A percentile compares a stretch with the other conserved stretches of the same genome.
phyloP scores from a whole-genome alignment of 371 early-diverging fungal genomes.

The Mortierella sp. region DNA sequence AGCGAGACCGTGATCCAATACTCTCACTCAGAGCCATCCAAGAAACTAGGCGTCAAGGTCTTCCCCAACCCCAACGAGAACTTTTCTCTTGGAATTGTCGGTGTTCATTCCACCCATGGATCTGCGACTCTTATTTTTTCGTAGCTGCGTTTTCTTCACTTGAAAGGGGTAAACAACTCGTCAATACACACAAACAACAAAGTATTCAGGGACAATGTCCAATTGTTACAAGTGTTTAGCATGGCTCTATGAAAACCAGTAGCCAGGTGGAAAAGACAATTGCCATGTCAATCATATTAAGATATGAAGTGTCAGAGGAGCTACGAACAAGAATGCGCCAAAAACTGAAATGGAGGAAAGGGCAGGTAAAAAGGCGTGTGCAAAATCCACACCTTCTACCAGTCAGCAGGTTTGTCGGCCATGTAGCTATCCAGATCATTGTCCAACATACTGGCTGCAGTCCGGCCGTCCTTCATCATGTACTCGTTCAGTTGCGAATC shows the following conservation, averaged over 20 bases:
- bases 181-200: too few relatives aligned
- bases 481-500: slow-evolving; percentile 45
- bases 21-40: background rate
- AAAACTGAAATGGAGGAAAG: too few relatives aligned
- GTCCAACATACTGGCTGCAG: slow-evolving; percentile 43
- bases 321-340: too few relatives aligned
- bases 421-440: slow-evolving; percentile 53
- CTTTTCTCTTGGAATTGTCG: background rate
- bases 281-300: too few relatives aligned
- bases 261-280: too few relatives aligned
- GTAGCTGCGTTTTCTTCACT: background rate
- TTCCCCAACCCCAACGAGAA: background rate
- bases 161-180: too few relatives aligned
- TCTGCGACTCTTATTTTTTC: slow-evolving; percentile 2
- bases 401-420: slow-evolving; percentile 41
- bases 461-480: slow-evolving; percentile 43
- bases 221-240: too few relatives aligned
- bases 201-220: too few relatives aligned
- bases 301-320: too few relatives aligned
- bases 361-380: background rate
- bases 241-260: too few relatives aligned
- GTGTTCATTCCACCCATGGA: slow-evolving; percentile 4
- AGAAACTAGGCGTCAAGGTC: background rate
- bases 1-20: background rate
- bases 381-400: background rate